Conservation (phyloP, 2,329 filamentous ascomycete genomes). For the Tolypocladium ophioglossoides region DNA sequence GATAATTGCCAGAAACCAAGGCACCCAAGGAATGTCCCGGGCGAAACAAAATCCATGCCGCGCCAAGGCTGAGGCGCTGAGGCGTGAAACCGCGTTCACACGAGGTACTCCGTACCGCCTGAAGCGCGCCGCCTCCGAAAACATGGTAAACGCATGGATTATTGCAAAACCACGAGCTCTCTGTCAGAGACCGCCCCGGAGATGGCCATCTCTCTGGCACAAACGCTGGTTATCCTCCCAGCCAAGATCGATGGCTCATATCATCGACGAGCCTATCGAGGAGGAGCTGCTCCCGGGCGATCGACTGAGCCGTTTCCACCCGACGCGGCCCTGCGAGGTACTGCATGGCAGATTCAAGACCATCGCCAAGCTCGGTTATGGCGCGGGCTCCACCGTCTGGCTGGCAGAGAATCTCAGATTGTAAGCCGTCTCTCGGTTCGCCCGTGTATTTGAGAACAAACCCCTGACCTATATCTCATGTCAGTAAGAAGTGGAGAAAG, state of each 20-base stretch:
- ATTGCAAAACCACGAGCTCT: neutral
- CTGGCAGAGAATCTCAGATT: slow-evolving; percentile 16
- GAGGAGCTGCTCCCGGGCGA: slow-evolving; percentile 8
- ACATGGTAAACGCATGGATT: neutral
- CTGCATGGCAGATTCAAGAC: slow-evolving; percentile 23
- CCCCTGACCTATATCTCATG: neutral
- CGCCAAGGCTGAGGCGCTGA: no score
- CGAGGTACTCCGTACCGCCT: no score
- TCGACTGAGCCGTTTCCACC: slow-evolving; percentile 7
- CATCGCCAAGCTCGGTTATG: slow-evolving; percentile 24
- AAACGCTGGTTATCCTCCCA: neutral
- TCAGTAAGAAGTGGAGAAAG: neutral
- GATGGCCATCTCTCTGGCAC: neutral
- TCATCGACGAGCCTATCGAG: slow-evolving; percentile 7
- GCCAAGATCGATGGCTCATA: neutral
- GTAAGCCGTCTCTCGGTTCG: slow-evolving; percentile 1
- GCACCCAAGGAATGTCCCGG: no score
- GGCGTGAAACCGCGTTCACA: no score
- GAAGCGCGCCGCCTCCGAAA: neutral
- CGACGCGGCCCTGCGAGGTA: slow-evolving; percentile 12
- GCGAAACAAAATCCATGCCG: no score
- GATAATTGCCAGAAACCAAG: no score
- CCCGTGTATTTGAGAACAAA: neutral
- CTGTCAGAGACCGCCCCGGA: neutral
- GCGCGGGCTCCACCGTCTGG: slow-evolving; percentile 25